Evolutionary conservation across 495 filamentous ascomycete genomes (phyloP), one percentile per base, ranked within the genome.

Genomic region (Aspergillus hancockii): DNA sequence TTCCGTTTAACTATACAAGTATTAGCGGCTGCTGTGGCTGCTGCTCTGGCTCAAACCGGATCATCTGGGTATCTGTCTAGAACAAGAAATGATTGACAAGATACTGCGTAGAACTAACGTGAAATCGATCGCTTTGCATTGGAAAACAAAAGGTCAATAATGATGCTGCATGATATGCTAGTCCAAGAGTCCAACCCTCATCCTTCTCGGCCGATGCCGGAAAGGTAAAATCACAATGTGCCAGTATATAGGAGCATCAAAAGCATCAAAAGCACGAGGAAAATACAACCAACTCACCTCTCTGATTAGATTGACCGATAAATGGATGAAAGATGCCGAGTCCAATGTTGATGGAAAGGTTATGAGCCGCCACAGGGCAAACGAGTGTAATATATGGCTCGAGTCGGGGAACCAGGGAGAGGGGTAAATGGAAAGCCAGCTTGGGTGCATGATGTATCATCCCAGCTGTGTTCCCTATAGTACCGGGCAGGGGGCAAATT

Each of bases 371-470:
- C 34, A 36, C 41, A 8, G 41, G 41, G n/a, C 41, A 45, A 5
- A 14, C 41, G 18, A 45, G 41, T 14, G 41, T 45, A 21, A 18
- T 45, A 36, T 36, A 36, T 36, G 34, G 34, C 34, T 36, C 34
- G 13, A 36, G 9, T 19, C 4, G 3, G 41, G 18, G 41, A 19
- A 18, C 41, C 41, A 45, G 41, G 4, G 41, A 45, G 41, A 45
- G 41, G 41, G 41, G 41, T 45, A 45, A 21, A 19, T 5, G 4
- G 41, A n/a, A n/a, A 45, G 41, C 25, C 25, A 47, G 30, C 13
- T 1, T 52, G 34, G 32, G 32, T 49, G 49, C 16, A 55, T 55
- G 52, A 60, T 55, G 52, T 32, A 59, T 49, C 30, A 36, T 21
- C 23, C 41, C 41, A 21, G 41, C 41, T 8, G 18, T 45, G 18